These are phyloP conservation scores for Corylus americana DNA, from an alignment of 306 rosid species.

Conservation along the genomic window DNA sequence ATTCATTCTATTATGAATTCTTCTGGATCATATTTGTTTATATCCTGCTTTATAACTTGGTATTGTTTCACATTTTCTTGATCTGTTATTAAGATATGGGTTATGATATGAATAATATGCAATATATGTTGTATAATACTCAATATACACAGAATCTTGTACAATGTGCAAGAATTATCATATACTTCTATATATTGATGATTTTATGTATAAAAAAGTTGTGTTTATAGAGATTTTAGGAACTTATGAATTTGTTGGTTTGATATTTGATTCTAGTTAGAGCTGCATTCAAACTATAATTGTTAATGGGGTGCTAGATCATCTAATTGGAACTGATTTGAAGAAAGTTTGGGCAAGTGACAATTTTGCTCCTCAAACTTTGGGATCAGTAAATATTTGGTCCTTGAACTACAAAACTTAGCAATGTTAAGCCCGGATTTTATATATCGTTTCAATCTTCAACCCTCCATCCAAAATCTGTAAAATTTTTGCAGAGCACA, in stretches of 20 bases:
- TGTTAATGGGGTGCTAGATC: not conserved
- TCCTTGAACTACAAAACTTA: not conserved
- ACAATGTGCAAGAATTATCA: not conserved
- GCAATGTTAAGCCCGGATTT: not conserved
- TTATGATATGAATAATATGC: not conserved
- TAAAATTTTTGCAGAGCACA: not conserved
- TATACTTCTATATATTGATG: not conserved
- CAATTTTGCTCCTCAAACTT: not conserved
- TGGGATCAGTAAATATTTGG: not conserved
- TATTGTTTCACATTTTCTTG: not conserved
- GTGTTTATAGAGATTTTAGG: not conserved
- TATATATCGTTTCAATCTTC: not conserved
- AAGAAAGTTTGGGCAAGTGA: not conserved
- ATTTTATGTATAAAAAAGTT: not conserved
- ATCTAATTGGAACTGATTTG: not conserved
- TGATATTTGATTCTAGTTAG: not conserved
- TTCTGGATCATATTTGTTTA: not conserved
- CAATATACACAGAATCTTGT: not conserved
- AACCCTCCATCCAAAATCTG: not conserved
- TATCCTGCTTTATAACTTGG: not conserved
- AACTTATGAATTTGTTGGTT: not conserved
- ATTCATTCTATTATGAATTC: slow-evolving; percentile 9
- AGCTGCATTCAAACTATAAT: not conserved
- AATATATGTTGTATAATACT: not conserved
- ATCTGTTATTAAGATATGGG: not conserved